Evolutionary conservation across 225 moss, liverwort and hornwort genomes (phyloP).

Genomic region (Lunularia cruciata): DNA sequence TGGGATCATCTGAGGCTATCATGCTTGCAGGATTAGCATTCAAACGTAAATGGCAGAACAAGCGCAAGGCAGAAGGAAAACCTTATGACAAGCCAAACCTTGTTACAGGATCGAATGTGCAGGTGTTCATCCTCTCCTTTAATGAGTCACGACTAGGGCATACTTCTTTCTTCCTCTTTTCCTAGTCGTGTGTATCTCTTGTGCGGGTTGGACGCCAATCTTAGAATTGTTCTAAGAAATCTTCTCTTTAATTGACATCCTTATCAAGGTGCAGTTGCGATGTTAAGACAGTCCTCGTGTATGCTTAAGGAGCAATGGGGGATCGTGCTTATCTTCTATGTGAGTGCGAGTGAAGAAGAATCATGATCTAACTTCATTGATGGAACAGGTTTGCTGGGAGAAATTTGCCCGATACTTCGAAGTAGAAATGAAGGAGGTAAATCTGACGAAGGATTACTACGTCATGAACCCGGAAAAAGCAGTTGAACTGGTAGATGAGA

Average conservation of each 20-base stretch:
- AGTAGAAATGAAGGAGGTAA: slow-evolving; percentile 83
- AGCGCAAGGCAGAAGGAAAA: slow-evolving; percentile 68
- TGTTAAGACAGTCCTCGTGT: too few species aligned
- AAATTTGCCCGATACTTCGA: slow-evolving; percentile 93
- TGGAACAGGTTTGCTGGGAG: slow-evolving; percentile 86
- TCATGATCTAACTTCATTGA: too few species aligned
- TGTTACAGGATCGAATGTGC: slow-evolving; percentile 94
- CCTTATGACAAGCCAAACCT: slow-evolving; percentile 89
- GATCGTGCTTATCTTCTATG: too few species aligned
- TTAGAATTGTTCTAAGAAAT: too few species aligned
- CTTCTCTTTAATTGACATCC: too few species aligned
- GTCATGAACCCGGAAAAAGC: slow-evolving; percentile 87
- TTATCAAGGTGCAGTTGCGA: too few species aligned
- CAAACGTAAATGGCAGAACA: slow-evolving; percentile 89
- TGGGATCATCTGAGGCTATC: slow-evolving; percentile 95
- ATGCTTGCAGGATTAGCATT: slow-evolving; percentile 96
- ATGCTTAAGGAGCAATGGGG: neutral
- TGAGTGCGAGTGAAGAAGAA: neutral
- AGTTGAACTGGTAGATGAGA: slow-evolving; percentile 83
- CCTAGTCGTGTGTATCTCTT: too few species aligned
- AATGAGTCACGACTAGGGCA: too few species aligned
- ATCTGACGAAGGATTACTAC: slow-evolving; percentile 63
- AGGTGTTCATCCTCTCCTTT: slow-evolving; percentile 42
- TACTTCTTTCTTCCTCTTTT: neutral
- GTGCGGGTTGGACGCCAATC: too few species aligned